phyloP scores from a whole-genome alignment of 73 alveolate species.

The Paramecium octaurelia region DNA sequence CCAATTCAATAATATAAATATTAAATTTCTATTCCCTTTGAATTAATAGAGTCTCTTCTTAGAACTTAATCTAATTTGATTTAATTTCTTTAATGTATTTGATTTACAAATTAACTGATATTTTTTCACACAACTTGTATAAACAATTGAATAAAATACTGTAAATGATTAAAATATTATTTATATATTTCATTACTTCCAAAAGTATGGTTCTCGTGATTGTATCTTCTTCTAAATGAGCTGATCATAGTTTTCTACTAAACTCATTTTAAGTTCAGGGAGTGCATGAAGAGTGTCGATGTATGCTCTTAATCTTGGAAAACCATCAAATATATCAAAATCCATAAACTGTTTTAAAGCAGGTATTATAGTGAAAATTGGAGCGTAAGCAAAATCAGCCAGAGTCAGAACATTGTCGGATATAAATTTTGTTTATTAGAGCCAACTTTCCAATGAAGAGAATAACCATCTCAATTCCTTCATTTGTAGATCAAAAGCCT shows the following conservation, averaged over 20 bases:
- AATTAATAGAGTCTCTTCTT: no score
- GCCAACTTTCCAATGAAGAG: background rate
- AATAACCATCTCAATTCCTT: background rate
- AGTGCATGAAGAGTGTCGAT: background rate
- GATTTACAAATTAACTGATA: no score
- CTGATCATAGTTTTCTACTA: background rate
- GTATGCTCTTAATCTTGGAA: background rate
- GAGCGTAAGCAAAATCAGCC: slow-evolving; percentile 18
- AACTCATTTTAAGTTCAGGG: background rate
- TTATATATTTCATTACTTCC: background rate
- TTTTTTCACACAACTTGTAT: no score
- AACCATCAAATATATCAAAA: background rate
- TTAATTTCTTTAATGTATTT: background rate
- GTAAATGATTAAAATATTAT: background rate
- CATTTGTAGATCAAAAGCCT: background rate
- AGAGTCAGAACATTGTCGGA: background rate
- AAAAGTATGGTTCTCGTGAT: background rate
- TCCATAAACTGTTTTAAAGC: background rate
- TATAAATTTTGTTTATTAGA: background rate
- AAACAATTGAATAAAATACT: no score
- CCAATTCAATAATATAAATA: background rate
- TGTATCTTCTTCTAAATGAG: background rate
- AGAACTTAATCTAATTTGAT: background rate
- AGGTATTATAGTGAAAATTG: background rate
- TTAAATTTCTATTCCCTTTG: no score